A percentile compares a stretch with the other conserved stretches of the same genome.
Conservation (phyloP, 1,284 basidiomycete species). For the Cystobasidium pallidum region DNA sequence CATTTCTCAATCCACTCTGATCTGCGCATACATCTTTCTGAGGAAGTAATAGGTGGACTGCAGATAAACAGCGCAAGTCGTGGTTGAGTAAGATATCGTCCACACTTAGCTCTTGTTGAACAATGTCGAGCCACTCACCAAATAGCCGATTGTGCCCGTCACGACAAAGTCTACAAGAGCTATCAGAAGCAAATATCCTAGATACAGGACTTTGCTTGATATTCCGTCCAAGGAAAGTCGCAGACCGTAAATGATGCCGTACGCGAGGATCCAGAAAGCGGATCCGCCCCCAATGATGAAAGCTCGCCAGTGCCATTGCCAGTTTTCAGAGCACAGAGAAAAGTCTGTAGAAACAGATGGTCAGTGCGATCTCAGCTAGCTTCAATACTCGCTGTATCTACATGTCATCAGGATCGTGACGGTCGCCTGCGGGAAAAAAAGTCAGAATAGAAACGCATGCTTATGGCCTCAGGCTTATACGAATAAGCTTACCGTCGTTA, state of each 20-base stretch:
- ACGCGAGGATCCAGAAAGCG: conserved; percentile 87
- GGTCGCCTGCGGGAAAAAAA: conserved; percentile 63
- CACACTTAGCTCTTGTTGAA: too few species aligned
- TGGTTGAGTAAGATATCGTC: too few species aligned
- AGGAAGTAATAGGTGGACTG: conserved; percentile 85
- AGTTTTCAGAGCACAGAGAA: conserved; percentile 91
- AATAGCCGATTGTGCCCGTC: conserved; percentile 65
- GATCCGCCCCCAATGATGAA: conserved; percentile 94
- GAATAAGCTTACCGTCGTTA: conserved; percentile 65
- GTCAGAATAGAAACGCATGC: background rate
- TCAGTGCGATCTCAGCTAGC: too few species aligned
- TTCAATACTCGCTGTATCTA: conserved; percentile 16
- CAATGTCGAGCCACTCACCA: conserved; percentile 11
- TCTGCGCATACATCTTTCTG: conserved; percentile 67
- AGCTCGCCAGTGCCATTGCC: conserved; percentile 97
- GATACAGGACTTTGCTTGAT: conserved; percentile 81
- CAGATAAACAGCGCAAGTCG: conserved; percentile 65
- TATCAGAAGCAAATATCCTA: conserved; percentile 87
- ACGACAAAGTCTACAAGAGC: conserved; percentile 83
- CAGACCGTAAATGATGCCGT: conserved; percentile 64
- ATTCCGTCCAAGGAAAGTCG: conserved; percentile 81
- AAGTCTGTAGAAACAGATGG: conserved; percentile 64
- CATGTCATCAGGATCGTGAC: conserved; percentile 84
- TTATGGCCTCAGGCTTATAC: background rate
- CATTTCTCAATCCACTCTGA: conserved; percentile 58